Percentiles rank a stretch among this genome's conserved stretches.
phyloP scores from a whole-genome alignment of 257 asterid genomes.

The Buddleja alternifolia region DNA sequence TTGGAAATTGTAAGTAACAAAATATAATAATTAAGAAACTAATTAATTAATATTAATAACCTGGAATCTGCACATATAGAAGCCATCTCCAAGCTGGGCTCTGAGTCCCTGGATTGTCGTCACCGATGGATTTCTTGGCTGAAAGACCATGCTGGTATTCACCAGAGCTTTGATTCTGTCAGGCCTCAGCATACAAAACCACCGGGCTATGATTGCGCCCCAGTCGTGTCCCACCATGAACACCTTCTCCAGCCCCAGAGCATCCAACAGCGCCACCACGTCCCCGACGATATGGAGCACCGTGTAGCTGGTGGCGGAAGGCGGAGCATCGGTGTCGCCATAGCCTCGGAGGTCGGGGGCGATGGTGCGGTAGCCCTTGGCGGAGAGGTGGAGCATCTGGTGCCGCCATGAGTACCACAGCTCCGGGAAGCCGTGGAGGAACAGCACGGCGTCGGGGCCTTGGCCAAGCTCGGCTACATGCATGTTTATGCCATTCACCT shows the following conservation, averaged over 20 bases:
- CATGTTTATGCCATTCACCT: constrained; percentile 37
- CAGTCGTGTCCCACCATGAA: constrained; percentile 64
- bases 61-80: constrained; percentile 64
- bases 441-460: constrained; percentile 36
- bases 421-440: constrained; percentile 55
- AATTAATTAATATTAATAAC: not conserved
- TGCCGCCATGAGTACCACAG: constrained; percentile 60
- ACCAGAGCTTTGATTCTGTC: constrained; percentile 51
- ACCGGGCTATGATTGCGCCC: constrained; percentile 57
- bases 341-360: constrained; percentile 56
- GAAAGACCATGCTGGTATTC: constrained; percentile 44
- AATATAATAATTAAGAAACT: no score
- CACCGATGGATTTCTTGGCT: constrained; percentile 38
- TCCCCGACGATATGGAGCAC: constrained; percentile 44
- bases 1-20: no score
- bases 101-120: constrained; percentile 37
- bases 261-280: constrained; percentile 43
- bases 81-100: constrained; percentile 46
- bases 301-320: constrained; percentile 33
- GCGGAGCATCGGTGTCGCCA: constrained; percentile 50
- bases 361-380: constrained; percentile 43
- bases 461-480: constrained; percentile 49
- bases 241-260: constrained; percentile 41
- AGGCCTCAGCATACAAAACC: constrained; percentile 49
- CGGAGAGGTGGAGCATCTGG: constrained; percentile 45